Conservation (phyloP, 345 rosid genomes). For the Gossypium herbaceum region DNA sequence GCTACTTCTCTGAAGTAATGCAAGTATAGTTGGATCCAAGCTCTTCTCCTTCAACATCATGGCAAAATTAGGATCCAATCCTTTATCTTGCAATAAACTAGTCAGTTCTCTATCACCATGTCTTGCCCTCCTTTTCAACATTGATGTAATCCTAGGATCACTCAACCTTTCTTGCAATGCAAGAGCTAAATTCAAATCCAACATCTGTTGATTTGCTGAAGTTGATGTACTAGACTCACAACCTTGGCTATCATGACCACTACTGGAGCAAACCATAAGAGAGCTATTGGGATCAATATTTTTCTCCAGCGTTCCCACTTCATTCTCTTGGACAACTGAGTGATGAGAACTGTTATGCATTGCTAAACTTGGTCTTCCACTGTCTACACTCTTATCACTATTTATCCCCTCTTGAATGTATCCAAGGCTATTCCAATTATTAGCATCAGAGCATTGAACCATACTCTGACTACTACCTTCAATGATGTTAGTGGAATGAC, state of each 20-base stretch:
- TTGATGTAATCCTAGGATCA: conserved; percentile 81
- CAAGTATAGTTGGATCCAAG: conserved; percentile 94
- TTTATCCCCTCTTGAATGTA: conserved; percentile 66
- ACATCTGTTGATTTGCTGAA: conserved; percentile 75
- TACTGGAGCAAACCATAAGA: conserved; percentile 63
- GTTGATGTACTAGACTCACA: conserved; percentile 86
- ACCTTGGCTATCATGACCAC: conserved; percentile 92
- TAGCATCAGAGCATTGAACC: conserved; percentile 49
- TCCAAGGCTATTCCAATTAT: conserved; percentile 48
- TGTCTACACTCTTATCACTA: conserved; percentile 93
- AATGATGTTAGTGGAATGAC: conserved; percentile 55
- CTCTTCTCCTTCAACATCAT: conserved; percentile 96
- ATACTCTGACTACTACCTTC: conserved; percentile 52
- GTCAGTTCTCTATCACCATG: conserved; percentile 83
- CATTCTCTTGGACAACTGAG: conserved; percentile 81
- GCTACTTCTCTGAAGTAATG: conserved; percentile 96
- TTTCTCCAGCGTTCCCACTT: conserved; percentile 70
- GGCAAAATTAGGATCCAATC: conserved; percentile 99
- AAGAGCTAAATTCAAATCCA: conserved; percentile 84
- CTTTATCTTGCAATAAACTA: conserved; percentile 89
- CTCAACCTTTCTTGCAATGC: conserved; percentile 84
- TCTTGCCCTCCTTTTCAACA: conserved; percentile 75
- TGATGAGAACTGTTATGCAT: conserved; percentile 86
- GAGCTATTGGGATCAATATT: conserved; percentile 55
- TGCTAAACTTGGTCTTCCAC: conserved; percentile 93